Evolutionary conservation across 2,329 filamentous ascomycete genomes (phyloP), one percentile per base, ranked within the genome.

Genomic region (Sporothrix variecibatus): DNA sequence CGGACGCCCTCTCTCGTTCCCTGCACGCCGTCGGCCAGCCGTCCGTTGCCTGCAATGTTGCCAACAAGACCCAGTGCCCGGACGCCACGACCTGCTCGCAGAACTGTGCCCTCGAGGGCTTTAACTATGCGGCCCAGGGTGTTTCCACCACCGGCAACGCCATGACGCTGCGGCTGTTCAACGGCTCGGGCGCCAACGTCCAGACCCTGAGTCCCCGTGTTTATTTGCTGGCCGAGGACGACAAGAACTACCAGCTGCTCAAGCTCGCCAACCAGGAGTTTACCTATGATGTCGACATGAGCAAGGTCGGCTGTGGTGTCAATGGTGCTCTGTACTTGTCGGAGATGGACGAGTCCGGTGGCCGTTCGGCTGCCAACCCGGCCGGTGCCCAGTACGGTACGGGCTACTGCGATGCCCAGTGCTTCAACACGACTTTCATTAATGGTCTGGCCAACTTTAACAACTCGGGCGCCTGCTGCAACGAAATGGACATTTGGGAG

Each of bases 231-330:
- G 64, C 64, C 64, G 64, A 68, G 40, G 78, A 78, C 65, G 72
- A 76, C 31, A 77, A 70, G 75, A 80, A 80, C 77, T 81, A 81
- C 77, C 78, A 80, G 75, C 84, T 87, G 78, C 88, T 91, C 81
- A 85, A 87, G 75, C 82, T 91, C 70, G 83, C 87, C 69, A 87
- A 87, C 81, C 84, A 88, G 78, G 90, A 92, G 80, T 88, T 92
- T 80, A 87, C 88, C 28, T 91, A 92, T 75, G 89, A 91, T 73
- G 89, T 91, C 28, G 90, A 92, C 80, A 85, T 90, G 53, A 90
- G 88, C 62, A 86, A 87, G 77, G 84, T 91, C 38, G 67, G 67
- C 60, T 92, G 90, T 78, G 90, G 90, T 74, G 81, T 92, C 74
- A 73, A 75, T 60, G 90, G 89, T 72, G 89, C 89, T 34, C 80